Evolutionary conservation across 192 early-diverging fungal genomes (phyloP).

Genomic region (Physocladia obscura): DNA sequence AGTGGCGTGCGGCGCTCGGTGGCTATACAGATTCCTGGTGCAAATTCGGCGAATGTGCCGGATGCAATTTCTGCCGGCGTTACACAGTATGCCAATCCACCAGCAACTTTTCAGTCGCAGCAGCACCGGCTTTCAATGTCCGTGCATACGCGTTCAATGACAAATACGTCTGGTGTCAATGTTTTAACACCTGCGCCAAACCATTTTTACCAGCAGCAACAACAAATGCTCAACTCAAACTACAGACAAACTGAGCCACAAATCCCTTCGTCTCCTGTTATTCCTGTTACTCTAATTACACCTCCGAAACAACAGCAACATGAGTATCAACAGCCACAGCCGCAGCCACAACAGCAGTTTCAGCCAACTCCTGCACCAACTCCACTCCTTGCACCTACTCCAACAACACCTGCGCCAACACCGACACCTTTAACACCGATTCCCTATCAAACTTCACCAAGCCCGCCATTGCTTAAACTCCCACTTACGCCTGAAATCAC

Average conservation of each 20-base stretch:
- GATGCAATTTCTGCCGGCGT: conserved; percentile 5
- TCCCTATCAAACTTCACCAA: background rate
- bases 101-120: background rate
- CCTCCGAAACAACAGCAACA: background rate
- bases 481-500: conserved; percentile 46
- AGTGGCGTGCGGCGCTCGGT: conserved; percentile 1
- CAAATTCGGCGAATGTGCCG: background rate
- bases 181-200: conserved; percentile 21
- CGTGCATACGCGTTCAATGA: conserved; percentile 4
- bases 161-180: background rate
- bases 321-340: background rate
- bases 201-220: conserved; percentile 24
- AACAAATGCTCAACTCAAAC: conserved; percentile 18
- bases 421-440: background rate
- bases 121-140: background rate
- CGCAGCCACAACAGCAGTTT: too few relatives aligned
- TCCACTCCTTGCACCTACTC: too few relatives aligned
- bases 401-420: background rate
- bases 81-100: background rate
- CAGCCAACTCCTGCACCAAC: too few relatives aligned
- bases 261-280: background rate
- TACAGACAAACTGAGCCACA: conserved; percentile 2
- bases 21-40: background rate
- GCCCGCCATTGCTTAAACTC: conserved; percentile 33
- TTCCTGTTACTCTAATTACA: background rate